Evolutionary conservation across 192 early-diverging fungal species (phyloP).

Genomic region (Kickxella alabastrina): DNA sequence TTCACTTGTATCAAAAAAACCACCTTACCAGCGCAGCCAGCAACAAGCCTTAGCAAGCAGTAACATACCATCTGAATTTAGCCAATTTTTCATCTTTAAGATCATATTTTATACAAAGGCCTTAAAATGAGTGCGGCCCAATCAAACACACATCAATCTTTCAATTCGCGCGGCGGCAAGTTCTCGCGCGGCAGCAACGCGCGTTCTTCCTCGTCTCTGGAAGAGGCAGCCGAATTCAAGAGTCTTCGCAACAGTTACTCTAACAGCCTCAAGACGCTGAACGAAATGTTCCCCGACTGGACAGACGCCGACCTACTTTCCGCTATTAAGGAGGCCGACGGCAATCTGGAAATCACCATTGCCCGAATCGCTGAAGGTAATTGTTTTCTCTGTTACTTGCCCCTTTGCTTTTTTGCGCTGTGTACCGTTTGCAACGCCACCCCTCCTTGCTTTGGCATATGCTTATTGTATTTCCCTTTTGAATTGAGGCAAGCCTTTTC

Average conservation of each 20-base stretch:
- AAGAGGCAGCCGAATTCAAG: conserved; percentile 57
- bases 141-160: conserved; percentile 47
- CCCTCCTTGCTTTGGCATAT: neutral
- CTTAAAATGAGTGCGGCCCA: conserved; percentile 46
- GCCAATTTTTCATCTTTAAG: conserved; percentile 4
- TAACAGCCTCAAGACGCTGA: conserved; percentile 56
- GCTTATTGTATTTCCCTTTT: neutral
- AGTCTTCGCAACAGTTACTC: conserved; percentile 60
- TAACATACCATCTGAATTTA: conserved; percentile 16
- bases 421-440: no score
- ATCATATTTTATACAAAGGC: conserved; percentile 35
- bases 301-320: conserved; percentile 83
- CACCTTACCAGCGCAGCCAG: conserved; percentile 23
- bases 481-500: no score
- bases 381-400: conserved; percentile 42
- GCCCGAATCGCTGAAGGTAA: conserved; percentile 73
- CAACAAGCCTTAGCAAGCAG: conserved; percentile 15
- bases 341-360: conserved; percentile 79
- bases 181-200: conserved; percentile 24
- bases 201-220: conserved; percentile 12
- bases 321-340: conserved; percentile 78
- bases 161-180: conserved; percentile 34
- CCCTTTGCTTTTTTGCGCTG: neutral
- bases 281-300: conserved; percentile 79
- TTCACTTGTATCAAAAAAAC: conserved; percentile 39